Base-by-base conservation (phyloP, 2,329 filamentous ascomycete genomes). In the Curvularia sp. region DNA sequence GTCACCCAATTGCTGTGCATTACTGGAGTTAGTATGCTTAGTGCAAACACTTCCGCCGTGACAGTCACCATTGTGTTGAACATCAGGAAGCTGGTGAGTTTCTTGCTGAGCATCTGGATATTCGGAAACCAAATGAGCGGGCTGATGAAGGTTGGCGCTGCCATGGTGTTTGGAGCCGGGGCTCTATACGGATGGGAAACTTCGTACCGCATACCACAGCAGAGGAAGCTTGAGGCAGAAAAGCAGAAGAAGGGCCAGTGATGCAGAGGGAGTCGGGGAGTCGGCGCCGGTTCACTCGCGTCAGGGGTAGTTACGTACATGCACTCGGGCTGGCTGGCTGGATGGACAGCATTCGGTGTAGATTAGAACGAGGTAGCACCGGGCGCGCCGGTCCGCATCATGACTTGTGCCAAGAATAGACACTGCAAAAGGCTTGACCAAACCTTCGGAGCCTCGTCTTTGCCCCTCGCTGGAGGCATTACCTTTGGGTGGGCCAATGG, bases 61-160 rank as follows among this genome's bases (percentile, higher is more conserved):
- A 98, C 95, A 0, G 95, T 99, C 24, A 97, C 94, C 1, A 96
- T 99, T 68, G 93, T 98, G 48, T 83, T 99, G 60, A 99, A 98
- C 75, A 91, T 99, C 60, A 86, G 95, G 67, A 99, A 99, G 78
- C 82, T 99, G 20, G 89, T 97, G 55, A 97, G 93, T 70, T 85
- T 98, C 60, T 81, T 98, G 61, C 77, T 98, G 58, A 97, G 93
- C 68, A 96, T 98, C 58, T 94, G 93, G 85, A 78, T 99, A 1
- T 99, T 99, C 78, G 95, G 94, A 5, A 97, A 99, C 75, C 79
- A 85, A 39, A 82, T 99, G 64, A 87, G 89, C 12, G 79, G 83
- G 0, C 89, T 92, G 39, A 97, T 96, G 60, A 78, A 96, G 53
- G 59, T 92, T 4, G 95, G 95, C 3, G 93, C 94, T 0, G 82